Evolutionary conservation across 2,329 filamentous ascomycete genomes (phyloP), one percentile per base, ranked within the genome.

Genomic region (Fusarium gaditjirri): DNA sequence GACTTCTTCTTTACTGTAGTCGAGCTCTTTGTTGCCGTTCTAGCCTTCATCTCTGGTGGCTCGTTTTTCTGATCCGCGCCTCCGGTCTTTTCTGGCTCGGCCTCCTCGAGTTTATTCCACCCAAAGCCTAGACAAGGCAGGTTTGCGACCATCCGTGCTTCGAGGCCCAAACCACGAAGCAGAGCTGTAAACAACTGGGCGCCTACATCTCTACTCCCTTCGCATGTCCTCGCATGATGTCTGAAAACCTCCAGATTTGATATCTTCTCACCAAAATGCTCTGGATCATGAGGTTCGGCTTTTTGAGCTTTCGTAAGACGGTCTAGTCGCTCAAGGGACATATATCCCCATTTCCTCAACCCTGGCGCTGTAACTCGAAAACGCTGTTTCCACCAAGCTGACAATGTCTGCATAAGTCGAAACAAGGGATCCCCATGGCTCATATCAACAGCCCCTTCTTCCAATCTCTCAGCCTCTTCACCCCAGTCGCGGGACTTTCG

Each of bases 151-250:
- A 98, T 88, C 35, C 95, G 88, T 16, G 94, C 90, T 76, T 98
- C 94, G 5, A 98, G 84, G 0, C 93, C 93, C 16, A 98, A 79
- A 1, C 91, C 94, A 71, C 96, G 87, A 27, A 98, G 80, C 12
- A 99, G 83, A 6, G 94, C 93, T 0, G 94, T 97, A 72, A 98
- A 98, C 0, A 99, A 86, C 78, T 98, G 95, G 0, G 93, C 92
- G 0, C 94, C 95, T 6, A 96, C 87, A 80, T 98, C 96, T 70
- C 95, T 88, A 67, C 94, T 98, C 2, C 96, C 96, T 66, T 90
- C 85, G 75, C 93, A 94, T 36, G 84, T 83, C 70, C 89, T 88
- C 4, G 95, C 95, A 53, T 87, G 84, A 27, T 87, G 83, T 39
- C 91, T 89, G 68, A 98, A 95, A 8, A 90, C 90, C 2, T 90